Evolutionary conservation across 306 rosid species (phyloP), one percentile per base, ranked within the genome.

Genomic region (Glycyrrhiza uralensis): DNA sequence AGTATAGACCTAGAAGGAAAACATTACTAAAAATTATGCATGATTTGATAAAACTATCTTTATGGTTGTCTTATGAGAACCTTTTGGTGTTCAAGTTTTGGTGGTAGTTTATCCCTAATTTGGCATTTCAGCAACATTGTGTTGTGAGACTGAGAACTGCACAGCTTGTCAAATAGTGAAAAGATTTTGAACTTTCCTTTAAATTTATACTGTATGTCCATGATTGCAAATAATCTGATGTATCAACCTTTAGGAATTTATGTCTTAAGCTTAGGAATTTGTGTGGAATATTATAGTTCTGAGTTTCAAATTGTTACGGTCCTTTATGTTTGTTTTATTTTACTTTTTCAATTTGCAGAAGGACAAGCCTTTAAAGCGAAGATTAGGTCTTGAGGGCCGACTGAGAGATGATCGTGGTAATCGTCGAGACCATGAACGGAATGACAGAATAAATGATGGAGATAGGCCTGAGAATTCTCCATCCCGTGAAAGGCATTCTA

Each of bases 351-450:
- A 46, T 71, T 66, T 85, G 73, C 74, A 95, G 99, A 94, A 78
- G 83, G 97, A 85, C 75, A 95, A 30, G 61, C 93, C 90, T 36
- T 89, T 79, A 64, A 88, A 85, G 76, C 92, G 86, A 30, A 86
- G 99, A 70, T 80, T 80, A 46, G 92, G 89, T 79, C 55, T 83
- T 30, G 97, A 88, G 66, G 82, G 79, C 33, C 89, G 99, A 52
- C 76, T 91, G 81, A 88, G 91, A 84, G 99, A 91, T 74, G 99
- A 88, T 56, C 96, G 97, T 28, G 96, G 96, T 60, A 91, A 79
- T 74, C 87, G 85, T 1, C 85, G 93, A 82, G 96, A 94, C 52
- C 86, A 85, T 14, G 99, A 85, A 41, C 74, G 80, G 58, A 28
- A 24, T 74, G 92, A 86, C 75, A 82, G 94, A 71, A 75, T 78